Evolutionary conservation across 2,329 filamentous ascomycete species (phyloP).

Genomic region (Hypomyces rosellus): DNA sequence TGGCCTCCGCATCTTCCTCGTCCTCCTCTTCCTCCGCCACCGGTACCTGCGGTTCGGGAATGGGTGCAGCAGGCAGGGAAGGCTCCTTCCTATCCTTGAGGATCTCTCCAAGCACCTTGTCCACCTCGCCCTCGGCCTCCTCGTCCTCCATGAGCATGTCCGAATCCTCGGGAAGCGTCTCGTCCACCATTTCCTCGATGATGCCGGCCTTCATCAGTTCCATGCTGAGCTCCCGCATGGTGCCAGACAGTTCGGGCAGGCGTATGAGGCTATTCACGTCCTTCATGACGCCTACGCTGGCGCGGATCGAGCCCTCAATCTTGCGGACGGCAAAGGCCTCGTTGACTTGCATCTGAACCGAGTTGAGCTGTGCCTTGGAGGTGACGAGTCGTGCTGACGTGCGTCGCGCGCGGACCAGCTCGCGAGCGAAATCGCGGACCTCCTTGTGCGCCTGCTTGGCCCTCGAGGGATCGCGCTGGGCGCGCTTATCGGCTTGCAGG

Average conservation of each 20-base stretch:
- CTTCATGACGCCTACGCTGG: conserved; percentile 90
- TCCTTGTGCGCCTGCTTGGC: conserved; percentile 74
- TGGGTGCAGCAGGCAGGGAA: conserved; percentile 49
- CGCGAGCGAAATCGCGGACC: conserved; percentile 79
- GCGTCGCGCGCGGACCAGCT: conserved; percentile 77
- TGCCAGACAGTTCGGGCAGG: conserved; percentile 77
- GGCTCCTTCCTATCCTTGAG: conserved; percentile 71
- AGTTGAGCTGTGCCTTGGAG: conserved; percentile 83
- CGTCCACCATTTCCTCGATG: conserved; percentile 94
- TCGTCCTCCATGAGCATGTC: conserved; percentile 69
- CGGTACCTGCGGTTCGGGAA: conserved; percentile 46
- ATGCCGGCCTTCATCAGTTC: conserved; percentile 94
- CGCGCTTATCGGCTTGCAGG: conserved; percentile 72
- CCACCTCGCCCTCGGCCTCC: conserved; percentile 73
- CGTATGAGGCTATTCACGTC: conserved; percentile 84
- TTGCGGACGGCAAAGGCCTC: conserved; percentile 93
- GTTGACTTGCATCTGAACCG: conserved; percentile 95
- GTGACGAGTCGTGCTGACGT: conserved; percentile 70
- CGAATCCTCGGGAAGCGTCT: conserved; percentile 71
- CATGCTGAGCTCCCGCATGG: conserved; percentile 79
- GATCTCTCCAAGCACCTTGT: conserved; percentile 88
- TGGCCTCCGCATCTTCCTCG: conserved; percentile 76
- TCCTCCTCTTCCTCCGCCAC: conserved; percentile 45
- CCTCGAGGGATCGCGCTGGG: conserved; percentile 71
- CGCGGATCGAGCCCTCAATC: conserved; percentile 86